Conservation (phyloP, 2,329 filamentous ascomycete species). For the Thelonectria blattea region DNA sequence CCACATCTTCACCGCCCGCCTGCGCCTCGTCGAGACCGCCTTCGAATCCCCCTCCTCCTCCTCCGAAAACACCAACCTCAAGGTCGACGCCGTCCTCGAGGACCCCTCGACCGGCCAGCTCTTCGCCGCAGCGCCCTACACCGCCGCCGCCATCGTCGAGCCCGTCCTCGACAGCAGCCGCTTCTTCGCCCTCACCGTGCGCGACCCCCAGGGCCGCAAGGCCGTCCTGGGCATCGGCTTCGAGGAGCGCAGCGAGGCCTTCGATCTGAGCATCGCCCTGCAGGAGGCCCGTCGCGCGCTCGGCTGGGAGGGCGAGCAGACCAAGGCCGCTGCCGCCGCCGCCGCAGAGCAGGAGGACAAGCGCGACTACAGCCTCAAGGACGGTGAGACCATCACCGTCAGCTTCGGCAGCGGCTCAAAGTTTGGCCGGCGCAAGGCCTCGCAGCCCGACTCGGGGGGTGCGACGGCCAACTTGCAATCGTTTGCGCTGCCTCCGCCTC, state of each 20-base stretch:
- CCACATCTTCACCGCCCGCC: slow-evolving; percentile 84
- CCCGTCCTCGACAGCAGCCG: slow-evolving; percentile 78
- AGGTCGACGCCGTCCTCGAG: slow-evolving; percentile 79
- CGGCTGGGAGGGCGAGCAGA: slow-evolving; percentile 58
- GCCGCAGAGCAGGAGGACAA: slow-evolving; percentile 48
- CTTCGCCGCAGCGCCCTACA: slow-evolving; percentile 86
- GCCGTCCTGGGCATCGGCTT: slow-evolving; percentile 85
- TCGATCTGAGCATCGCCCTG: slow-evolving; percentile 82
- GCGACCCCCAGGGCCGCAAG: slow-evolving; percentile 76
- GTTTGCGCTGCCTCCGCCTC: slow-evolving; percentile 81
- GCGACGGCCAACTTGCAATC: slow-evolving; percentile 48
- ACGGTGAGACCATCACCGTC: slow-evolving; percentile 87
- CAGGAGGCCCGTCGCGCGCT: slow-evolving; percentile 78
- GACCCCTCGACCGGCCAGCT: slow-evolving; percentile 74
- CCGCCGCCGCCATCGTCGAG: slow-evolving; percentile 69
- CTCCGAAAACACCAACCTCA: slow-evolving; percentile 60
- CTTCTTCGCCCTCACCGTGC: slow-evolving; percentile 84
- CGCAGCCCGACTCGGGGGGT: slow-evolving; percentile 37
- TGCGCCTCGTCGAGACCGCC: slow-evolving; percentile 80
- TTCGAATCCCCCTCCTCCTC: slow-evolving; percentile 44
- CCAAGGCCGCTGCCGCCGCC: slow-evolving; percentile 44
- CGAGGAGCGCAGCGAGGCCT: slow-evolving; percentile 83
- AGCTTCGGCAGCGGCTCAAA: slow-evolving; percentile 68
- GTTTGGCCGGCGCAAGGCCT: slow-evolving; percentile 56
- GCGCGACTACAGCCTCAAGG: slow-evolving; percentile 81